A percentile compares a stretch with the other conserved stretches of the same genome.
Evolutionary conservation across 306 rosid species (phyloP).

Genomic region (Cotoneaster glaucophyllus): DNA sequence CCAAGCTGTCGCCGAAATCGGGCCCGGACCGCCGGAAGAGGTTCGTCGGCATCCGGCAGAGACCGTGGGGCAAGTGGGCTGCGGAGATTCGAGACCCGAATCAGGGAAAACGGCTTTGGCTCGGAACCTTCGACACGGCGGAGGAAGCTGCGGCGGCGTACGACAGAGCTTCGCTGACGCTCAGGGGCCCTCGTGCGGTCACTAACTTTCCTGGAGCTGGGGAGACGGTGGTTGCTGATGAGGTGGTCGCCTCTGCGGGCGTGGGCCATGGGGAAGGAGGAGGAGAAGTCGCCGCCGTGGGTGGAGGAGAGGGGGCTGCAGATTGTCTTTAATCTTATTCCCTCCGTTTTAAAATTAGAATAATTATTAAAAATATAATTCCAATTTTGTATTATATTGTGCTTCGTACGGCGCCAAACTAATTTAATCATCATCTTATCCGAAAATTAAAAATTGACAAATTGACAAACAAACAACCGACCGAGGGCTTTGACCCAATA

Average conservation of each 20-base stretch:
- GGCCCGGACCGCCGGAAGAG: constrained; percentile 10
- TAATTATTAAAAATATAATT: too few relatives aligned
- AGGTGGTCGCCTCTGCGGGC: background rate
- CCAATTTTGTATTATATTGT: too few relatives aligned
- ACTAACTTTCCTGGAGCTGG: constrained; percentile 44
- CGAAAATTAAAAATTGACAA: too few relatives aligned
- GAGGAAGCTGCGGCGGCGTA: constrained; percentile 74
- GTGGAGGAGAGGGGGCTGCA: background rate
- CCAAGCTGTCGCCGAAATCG: background rate
- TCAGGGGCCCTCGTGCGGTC: constrained; percentile 53
- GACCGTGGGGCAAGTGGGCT: constrained; percentile 84
- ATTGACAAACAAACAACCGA: too few relatives aligned
- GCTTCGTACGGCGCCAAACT: too few relatives aligned
- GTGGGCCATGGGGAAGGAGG: background rate
- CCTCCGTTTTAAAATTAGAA: too few relatives aligned
- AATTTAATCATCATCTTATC: too few relatives aligned
- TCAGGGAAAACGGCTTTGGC: constrained; percentile 60
- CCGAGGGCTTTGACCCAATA: too few relatives aligned
- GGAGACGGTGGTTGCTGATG: background rate
- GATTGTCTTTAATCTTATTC: background rate
- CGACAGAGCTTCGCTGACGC: constrained; percentile 56
- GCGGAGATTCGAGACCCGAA: constrained; percentile 81
- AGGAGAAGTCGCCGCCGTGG: background rate
- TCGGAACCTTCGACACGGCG: constrained; percentile 73
- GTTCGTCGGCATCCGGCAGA: constrained; percentile 60